These are phyloP conservation scores for Cutaneotrichosporon cavernicola DNA, from an alignment of 1,284 basidiomycete species.

Conservation along the genomic window DNA sequence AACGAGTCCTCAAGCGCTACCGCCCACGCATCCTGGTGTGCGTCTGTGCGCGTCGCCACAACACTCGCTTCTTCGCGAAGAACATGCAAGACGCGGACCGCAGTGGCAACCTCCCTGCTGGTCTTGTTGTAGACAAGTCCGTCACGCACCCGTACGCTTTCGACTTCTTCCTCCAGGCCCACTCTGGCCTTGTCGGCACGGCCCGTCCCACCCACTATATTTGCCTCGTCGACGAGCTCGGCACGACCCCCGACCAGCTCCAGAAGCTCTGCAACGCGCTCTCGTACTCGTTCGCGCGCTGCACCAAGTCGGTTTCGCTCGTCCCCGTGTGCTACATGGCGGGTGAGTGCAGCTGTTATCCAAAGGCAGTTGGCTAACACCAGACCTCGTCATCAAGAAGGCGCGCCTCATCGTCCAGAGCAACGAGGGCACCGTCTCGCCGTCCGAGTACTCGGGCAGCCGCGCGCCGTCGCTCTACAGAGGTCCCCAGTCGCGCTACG, in stretches of 20 bases:
- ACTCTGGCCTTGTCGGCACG: conserved; percentile 42
- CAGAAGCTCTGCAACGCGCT: conserved; percentile 51
- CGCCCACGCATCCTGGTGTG: conserved; percentile 39
- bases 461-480: conserved; percentile 2
- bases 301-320: conserved; percentile 50
- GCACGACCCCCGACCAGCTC: conserved; percentile 44
- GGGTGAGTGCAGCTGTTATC: conserved; percentile 31
- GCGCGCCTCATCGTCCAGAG: conserved; percentile 45
- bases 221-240: conserved; percentile 51
- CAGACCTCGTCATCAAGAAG: conserved; percentile 49
- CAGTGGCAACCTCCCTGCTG: conserved; percentile 52
- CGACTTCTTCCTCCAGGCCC: conserved; percentile 52
- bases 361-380: not conserved
- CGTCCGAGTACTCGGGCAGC: conserved; percentile 38
- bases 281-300: conserved; percentile 53
- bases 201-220: conserved; percentile 45
- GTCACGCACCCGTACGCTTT: conserved; percentile 55
- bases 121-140: conserved; percentile 42
- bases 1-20: conserved; percentile 27
- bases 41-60: conserved; percentile 52
- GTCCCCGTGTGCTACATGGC: conserved; percentile 56
- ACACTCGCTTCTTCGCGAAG: conserved; percentile 53
- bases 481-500: not conserved
- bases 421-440: conserved; percentile 22
- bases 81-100: conserved; percentile 42